Evolutionary conservation across 768 basidiomycete genomes (phyloP).

Genomic region (Agaricus blazei): DNA sequence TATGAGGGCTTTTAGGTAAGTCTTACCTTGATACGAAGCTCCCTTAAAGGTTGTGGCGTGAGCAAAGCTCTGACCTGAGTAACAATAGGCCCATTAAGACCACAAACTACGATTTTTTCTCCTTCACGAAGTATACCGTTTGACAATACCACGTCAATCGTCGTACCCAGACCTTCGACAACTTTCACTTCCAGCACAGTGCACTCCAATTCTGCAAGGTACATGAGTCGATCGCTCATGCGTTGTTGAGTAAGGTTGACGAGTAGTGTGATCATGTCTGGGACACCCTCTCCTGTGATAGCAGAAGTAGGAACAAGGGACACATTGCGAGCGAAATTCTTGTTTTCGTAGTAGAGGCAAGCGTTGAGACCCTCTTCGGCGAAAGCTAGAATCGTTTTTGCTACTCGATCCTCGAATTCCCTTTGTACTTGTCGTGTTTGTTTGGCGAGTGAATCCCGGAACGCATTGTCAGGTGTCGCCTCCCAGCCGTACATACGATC

Average conservation of each 20-base stretch:
- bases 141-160: slow-evolving; percentile 93
- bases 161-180: slow-evolving; percentile 95
- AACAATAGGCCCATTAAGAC: slow-evolving; percentile 94
- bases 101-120: slow-evolving; percentile 93
- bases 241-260: slow-evolving; percentile 96
- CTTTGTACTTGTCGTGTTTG: slow-evolving; percentile 77
- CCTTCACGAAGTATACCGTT: slow-evolving; percentile 92
- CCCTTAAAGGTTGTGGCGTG: slow-evolving; percentile 94
- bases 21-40: slow-evolving; percentile 88
- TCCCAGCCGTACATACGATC: slow-evolving; percentile 98
- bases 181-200: slow-evolving; percentile 99
- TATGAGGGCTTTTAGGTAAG: slow-evolving; percentile 1
- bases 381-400: slow-evolving; percentile 86
- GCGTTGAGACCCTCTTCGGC: slow-evolving; percentile 98
- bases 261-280: slow-evolving; percentile 99
- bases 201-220: slow-evolving; percentile 94
- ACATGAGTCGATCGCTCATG: slow-evolving; percentile 98
- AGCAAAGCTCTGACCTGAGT: slow-evolving; percentile 91
- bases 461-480: slow-evolving; percentile 85
- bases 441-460: slow-evolving; percentile 84
- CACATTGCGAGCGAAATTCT: slow-evolving; percentile 88
- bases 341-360: slow-evolving; percentile 96
- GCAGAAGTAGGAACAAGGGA: slow-evolving; percentile 98
- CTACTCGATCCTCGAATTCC: slow-evolving; percentile 86
- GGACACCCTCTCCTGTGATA: slow-evolving; percentile 95